Percentiles rank a stretch among this genome's conserved stretches.
Evolutionary conservation across 495 filamentous ascomycete genomes (phyloP).

Genomic region (Alectoria sarmentosa): DNA sequence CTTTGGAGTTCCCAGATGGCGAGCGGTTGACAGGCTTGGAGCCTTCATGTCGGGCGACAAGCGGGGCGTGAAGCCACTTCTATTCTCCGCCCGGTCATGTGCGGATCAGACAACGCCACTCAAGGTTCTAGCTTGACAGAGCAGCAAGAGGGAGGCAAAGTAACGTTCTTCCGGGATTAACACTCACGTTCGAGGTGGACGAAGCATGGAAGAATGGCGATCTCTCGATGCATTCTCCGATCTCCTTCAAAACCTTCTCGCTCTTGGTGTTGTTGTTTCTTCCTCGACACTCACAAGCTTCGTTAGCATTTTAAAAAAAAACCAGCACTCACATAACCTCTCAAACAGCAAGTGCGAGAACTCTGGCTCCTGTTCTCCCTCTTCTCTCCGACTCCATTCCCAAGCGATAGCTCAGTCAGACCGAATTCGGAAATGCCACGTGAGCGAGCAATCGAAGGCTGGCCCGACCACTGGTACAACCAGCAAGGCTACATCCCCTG

Average conservation of each 20-base stretch:
- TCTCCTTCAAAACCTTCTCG: too few species aligned
- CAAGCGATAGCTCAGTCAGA: too few species aligned
- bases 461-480: not conserved
- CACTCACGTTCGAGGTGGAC: not conserved
- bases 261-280: not conserved
- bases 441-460: not conserved
- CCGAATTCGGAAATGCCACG: not conserved
- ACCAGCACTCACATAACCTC: not conserved
- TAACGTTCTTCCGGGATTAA: not conserved
- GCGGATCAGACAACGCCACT: too few species aligned
- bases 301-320: not conserved
- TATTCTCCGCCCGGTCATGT: not conserved
- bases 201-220: not conserved
- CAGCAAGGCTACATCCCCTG: not conserved
- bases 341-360: not conserved
- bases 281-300: not conserved
- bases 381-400: not conserved
- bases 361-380: not conserved
- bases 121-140: not conserved
- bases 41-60: not conserved
- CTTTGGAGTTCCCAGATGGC: not conserved
- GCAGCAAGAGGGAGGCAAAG: not conserved
- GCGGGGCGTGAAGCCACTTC: too few species aligned
- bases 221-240: not conserved
- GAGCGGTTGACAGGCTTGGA: not conserved